Percentiles rank a stretch among this genome's conserved stretches.
phyloP scores from a whole-genome alignment of 495 filamentous ascomycete species.

The Penicillium dipodomyicola region DNA sequence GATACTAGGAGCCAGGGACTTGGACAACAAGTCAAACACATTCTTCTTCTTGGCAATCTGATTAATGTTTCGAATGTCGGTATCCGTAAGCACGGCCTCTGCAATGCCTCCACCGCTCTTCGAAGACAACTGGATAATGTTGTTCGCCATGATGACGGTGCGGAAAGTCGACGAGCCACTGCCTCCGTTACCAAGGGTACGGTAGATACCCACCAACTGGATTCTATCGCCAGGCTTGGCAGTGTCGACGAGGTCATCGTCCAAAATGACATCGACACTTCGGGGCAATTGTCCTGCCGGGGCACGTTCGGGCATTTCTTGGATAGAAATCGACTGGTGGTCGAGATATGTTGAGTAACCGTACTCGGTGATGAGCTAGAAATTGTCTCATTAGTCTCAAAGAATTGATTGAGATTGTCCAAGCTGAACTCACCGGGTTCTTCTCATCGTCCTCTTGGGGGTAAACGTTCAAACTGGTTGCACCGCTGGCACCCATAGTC shows the following conservation, averaged over 20 bases:
- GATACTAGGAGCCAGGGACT: slow-evolving; percentile 96
- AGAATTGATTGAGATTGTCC: not conserved
- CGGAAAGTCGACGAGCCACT: slow-evolving; percentile 88
- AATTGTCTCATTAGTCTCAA: slow-evolving; percentile 11
- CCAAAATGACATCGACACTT: slow-evolving; percentile 95
- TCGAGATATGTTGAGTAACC: slow-evolving; percentile 94
- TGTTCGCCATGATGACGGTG: slow-evolving; percentile 90
- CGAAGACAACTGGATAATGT: slow-evolving; percentile 89
- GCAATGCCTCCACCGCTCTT: slow-evolving; percentile 95
- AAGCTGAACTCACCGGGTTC: slow-evolving; percentile 50
- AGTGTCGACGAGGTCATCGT: slow-evolving; percentile 93
- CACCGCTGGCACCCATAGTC: slow-evolving; percentile 89
- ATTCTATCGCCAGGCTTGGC: slow-evolving; percentile 95
- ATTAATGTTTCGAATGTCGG: slow-evolving; percentile 97
- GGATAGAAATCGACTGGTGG: slow-evolving; percentile 96
- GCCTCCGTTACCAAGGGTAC: slow-evolving; percentile 87
- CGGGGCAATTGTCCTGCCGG: slow-evolving; percentile 94
- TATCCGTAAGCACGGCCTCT: slow-evolving; percentile 90
- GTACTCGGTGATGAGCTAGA: slow-evolving; percentile 83
- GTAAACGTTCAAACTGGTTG: slow-evolving; percentile 85
- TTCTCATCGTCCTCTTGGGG: slow-evolving; percentile 89
- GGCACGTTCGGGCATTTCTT: slow-evolving; percentile 98
- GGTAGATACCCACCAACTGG: slow-evolving; percentile 90
- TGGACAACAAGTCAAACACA: slow-evolving; percentile 89
- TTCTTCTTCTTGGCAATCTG: slow-evolving; percentile 94